Base-by-base conservation (phyloP, 257 asterid species). In the Ehretia macrophylla region DNA sequence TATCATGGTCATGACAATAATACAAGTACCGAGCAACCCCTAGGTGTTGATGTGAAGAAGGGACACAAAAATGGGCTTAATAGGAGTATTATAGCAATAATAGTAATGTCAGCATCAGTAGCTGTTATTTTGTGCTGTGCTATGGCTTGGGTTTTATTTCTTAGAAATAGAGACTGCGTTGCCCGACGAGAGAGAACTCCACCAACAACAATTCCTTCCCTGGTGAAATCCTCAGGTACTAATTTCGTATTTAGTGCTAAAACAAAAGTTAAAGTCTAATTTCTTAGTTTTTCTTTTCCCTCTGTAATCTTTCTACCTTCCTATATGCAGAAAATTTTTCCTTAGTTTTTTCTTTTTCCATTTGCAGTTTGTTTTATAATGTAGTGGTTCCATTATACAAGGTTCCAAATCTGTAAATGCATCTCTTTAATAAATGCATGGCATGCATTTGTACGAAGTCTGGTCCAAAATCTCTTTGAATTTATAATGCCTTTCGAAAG, bases 181-280 rank as follows among this genome's bases (percentile, higher is more conserved):
- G 62, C 47, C 62, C 84, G 61, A 60, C 79, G 70, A 18, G 77
- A 73, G 37, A 73, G 85, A 40, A 76, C 79, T 70, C 81, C 88
- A 50, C 75, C 85, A 27, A 72, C 75, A 52, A 75, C 82, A 5
- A 17, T 66, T 12, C 85, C 75, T 59, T 82, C 97, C 65, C 76
- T 72, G 10, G 75, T 84, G 42, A 88, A 92, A 78, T 78, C 98
- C 67, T 79, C 97, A 70, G 95, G 98, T 92, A 80, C 69, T 58
- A 20, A 23, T 63, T 50, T 58, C 20, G 19, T 42, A n/a, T 16
- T 17, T 51, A 21, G 21, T 37, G 38, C 8, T 59, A 55, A 45
- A 60, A 11, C 42, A 60, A 47, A 52, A 23, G 49, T n/a, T 58
- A 27, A 1, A 27, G 35, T 27, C 6, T 27, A 27, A 46, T 32